Evolutionary conservation across 768 basidiomycete genomes (phyloP).

Genomic region (Cubamyces sp.): DNA sequence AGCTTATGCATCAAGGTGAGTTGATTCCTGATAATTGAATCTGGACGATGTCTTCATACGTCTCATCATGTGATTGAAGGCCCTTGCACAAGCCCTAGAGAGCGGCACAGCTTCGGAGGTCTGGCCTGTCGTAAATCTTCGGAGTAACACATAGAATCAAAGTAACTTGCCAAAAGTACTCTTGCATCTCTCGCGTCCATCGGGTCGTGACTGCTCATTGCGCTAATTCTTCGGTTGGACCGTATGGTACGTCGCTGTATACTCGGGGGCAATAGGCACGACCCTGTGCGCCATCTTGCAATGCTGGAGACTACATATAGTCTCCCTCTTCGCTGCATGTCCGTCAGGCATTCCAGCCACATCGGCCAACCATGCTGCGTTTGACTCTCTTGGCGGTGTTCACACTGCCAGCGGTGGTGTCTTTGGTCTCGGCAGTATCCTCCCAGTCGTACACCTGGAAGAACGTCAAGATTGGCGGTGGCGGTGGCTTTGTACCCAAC

Average conservation of each 20-base stretch:
- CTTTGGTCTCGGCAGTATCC: constrained; percentile 44
- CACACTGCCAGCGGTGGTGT: constrained; percentile 37
- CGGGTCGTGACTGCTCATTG: constrained; percentile 9
- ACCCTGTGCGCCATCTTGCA: background rate
- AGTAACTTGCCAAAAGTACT: constrained; percentile 12
- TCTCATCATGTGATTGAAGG: background rate
- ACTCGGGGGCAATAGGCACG: constrained; percentile 20
- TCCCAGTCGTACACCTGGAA: constrained; percentile 62
- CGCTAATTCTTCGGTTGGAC: constrained; percentile 21
- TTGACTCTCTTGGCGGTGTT: constrained; percentile 33
- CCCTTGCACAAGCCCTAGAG: background rate
- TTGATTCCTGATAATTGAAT: no score
- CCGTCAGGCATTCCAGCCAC: constrained; percentile 4
- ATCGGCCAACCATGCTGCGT: constrained; percentile 19
- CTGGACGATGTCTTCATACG: no score
- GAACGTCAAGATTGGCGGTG: constrained; percentile 59
- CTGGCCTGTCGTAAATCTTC: background rate
- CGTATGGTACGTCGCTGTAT: constrained; percentile 9
- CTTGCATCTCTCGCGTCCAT: constrained; percentile 7
- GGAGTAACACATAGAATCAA: constrained; percentile 4
- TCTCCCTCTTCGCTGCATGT: background rate
- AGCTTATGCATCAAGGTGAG: no score
- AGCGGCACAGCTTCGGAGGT: constrained; percentile 21
- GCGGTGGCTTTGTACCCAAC: constrained; percentile 56
- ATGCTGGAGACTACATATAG: constrained; percentile 12